Evolutionary conservation across 1,284 basidiomycete species (phyloP).

Genomic region (Ceratobasidium papillatum): DNA sequence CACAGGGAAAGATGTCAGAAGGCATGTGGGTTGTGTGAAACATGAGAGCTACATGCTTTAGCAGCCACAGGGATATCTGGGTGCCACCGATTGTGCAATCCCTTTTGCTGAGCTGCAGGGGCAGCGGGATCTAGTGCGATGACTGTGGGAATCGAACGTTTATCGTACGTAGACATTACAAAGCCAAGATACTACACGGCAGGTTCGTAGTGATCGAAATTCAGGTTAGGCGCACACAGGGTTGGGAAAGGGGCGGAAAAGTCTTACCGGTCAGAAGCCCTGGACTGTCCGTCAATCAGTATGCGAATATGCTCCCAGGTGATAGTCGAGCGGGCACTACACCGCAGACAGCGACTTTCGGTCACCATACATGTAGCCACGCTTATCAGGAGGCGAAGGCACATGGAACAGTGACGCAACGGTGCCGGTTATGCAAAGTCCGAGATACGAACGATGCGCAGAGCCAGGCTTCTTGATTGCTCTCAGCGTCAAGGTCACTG

Average conservation of each 20-base stretch:
- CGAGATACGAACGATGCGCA: constrained; percentile 32
- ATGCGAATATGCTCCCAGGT: not conserved
- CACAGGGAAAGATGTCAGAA: not conserved
- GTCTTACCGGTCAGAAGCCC: not conserved
- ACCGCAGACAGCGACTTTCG: constrained; percentile 1
- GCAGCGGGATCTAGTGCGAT: constrained; percentile 32
- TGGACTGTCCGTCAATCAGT: not conserved
- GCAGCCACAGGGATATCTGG: constrained; percentile 73
- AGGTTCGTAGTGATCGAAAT: not conserved
- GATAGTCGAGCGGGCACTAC: not conserved
- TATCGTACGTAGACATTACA: constrained; percentile 33
- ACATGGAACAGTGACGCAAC: not conserved
- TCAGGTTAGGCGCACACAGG: not conserved
- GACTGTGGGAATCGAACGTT: constrained; percentile 34
- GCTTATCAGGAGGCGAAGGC: constrained; percentile 3
- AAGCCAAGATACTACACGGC: not conserved
- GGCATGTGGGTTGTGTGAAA: not conserved
- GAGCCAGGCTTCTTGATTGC: not conserved
- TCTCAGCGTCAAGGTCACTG: not conserved
- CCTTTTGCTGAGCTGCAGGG: constrained; percentile 52
- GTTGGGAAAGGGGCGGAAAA: not conserved
- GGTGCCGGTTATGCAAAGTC: not conserved
- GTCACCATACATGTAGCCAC: constrained; percentile 18
- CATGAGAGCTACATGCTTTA: not conserved
- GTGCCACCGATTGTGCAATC: constrained; percentile 77